phyloP scores from a whole-genome alignment of 345 rosid genomes.

The Dimocarpus longan region DNA sequence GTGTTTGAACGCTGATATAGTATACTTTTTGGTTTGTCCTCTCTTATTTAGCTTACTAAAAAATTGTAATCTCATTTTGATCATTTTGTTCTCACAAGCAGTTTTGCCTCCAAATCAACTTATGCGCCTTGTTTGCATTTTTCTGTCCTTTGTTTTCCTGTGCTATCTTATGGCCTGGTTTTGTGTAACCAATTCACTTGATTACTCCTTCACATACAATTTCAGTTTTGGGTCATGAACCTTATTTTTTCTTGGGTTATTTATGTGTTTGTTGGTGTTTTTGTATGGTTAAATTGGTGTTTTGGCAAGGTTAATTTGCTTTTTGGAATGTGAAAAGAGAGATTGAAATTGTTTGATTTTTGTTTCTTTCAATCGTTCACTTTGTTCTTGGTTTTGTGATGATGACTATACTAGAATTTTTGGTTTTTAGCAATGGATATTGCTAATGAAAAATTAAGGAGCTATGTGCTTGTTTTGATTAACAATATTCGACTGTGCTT shows the following conservation, averaged over 20 bases:
- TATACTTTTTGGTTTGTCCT: too few relatives aligned
- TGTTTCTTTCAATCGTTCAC: not conserved
- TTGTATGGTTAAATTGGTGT: not conserved
- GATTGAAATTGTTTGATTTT: slow-evolving; percentile 10
- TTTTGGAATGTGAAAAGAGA: slow-evolving; percentile 7
- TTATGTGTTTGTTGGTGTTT: not conserved
- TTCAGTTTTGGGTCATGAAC: too few relatives aligned
- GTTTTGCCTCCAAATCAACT: too few relatives aligned
- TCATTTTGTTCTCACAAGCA: too few relatives aligned
- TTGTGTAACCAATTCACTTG: too few relatives aligned
- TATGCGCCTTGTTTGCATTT: too few relatives aligned
- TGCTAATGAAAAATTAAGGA: not conserved
- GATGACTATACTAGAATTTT: not conserved
- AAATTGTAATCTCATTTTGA: too few relatives aligned
- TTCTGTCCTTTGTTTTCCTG: too few relatives aligned
- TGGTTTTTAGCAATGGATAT: not conserved
- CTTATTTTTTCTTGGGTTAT: not conserved
- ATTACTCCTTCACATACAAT: too few relatives aligned
- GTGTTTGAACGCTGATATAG: too few relatives aligned
- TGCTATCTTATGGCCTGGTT: not conserved
- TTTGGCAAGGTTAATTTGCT: not conserved
- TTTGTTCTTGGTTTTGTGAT: not conserved
- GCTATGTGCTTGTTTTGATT: not conserved
- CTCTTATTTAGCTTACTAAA: too few relatives aligned
- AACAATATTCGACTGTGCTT: not conserved